phyloP scores from a whole-genome alignment of 2,329 filamentous ascomycete species.

The Trichoderma oligosporum region DNA sequence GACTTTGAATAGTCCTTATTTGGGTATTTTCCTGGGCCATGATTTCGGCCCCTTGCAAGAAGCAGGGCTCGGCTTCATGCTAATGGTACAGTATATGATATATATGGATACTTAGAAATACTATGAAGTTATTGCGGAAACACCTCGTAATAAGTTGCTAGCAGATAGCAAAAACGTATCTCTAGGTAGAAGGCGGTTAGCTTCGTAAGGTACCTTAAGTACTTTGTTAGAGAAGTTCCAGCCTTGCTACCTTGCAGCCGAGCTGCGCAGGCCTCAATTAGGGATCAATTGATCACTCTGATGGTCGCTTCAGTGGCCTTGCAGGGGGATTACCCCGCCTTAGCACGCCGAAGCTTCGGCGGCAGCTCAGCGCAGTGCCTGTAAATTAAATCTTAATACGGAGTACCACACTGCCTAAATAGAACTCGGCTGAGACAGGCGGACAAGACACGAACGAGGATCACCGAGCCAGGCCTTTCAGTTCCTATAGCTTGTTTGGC shows the following conservation, averaged over 20 bases:
- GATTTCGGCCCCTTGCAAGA: constrained; percentile 6
- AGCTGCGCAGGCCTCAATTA: constrained; percentile 3
- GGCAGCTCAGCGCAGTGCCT: constrained; percentile 3
- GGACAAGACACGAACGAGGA: constrained; percentile 11
- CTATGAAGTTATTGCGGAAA: not conserved
- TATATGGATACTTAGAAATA: not conserved
- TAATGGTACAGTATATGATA: not conserved
- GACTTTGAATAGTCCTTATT: not conserved
- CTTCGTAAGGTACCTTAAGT: not conserved
- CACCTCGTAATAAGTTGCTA: too few species aligned
- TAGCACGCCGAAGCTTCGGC: constrained; percentile 1
- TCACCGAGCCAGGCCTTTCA: constrained; percentile 5
- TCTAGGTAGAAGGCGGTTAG: not conserved
- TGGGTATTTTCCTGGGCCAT: not conserved
- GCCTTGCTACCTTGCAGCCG: not conserved
- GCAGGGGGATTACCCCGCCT: constrained; percentile 18
- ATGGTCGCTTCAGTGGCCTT: constrained; percentile 1
- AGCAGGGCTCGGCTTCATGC: constrained; percentile 2
- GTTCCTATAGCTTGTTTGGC: not conserved
- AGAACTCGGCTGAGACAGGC: constrained; percentile 15
- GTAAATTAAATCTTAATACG: too few species aligned
- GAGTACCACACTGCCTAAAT: constrained; percentile 1
- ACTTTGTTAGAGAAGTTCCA: not conserved
- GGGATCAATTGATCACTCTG: not conserved
- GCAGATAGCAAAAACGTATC: not conserved